Evolutionary conservation across 768 basidiomycete genomes (phyloP).

Genomic region (Xanthoconium stramineum): DNA sequence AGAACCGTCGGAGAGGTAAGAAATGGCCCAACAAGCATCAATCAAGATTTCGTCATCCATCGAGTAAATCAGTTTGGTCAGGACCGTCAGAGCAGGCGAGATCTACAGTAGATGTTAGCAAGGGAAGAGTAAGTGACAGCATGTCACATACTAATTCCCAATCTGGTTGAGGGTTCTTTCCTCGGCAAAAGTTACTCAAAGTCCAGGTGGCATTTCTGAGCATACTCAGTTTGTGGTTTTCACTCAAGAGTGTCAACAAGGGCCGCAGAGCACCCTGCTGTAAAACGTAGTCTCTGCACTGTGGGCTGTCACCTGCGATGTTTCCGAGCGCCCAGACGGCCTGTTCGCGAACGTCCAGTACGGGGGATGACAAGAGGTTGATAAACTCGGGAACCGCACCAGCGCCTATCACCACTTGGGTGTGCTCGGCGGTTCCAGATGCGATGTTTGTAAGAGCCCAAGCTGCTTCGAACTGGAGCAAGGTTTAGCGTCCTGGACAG

Average conservation of each 20-base stretch:
- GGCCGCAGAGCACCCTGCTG: constrained; percentile 91
- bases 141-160: constrained; percentile 81
- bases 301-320: constrained; percentile 97
- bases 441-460: constrained; percentile 99
- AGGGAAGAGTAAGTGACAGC: constrained; percentile 5
- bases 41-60: constrained; percentile 99
- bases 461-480: constrained; percentile 84
- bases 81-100: constrained; percentile 91
- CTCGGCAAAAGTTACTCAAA: constrained; percentile 97
- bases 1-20: constrained; percentile 97
- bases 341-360: constrained; percentile 97
- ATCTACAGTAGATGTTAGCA: constrained; percentile 56
- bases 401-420: constrained; percentile 94
- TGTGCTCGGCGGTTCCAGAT: constrained; percentile 97
- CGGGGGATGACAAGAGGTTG: constrained; percentile 89
- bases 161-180: constrained; percentile 95
- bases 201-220: constrained; percentile 99
- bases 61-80: constrained; percentile 98
- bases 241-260: constrained; percentile 83
- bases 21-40: constrained; percentile 99
- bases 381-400: constrained; percentile 97
- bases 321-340: constrained; percentile 99
- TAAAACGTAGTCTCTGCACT: constrained; percentile 95
- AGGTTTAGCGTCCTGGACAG: constrained; percentile 8
- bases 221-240: constrained; percentile 99